Percentiles rank a stretch among this genome's conserved stretches.
Evolutionary conservation across 106 monocot species (phyloP).

Genomic region (Dioscorea zingiberensis): DNA sequence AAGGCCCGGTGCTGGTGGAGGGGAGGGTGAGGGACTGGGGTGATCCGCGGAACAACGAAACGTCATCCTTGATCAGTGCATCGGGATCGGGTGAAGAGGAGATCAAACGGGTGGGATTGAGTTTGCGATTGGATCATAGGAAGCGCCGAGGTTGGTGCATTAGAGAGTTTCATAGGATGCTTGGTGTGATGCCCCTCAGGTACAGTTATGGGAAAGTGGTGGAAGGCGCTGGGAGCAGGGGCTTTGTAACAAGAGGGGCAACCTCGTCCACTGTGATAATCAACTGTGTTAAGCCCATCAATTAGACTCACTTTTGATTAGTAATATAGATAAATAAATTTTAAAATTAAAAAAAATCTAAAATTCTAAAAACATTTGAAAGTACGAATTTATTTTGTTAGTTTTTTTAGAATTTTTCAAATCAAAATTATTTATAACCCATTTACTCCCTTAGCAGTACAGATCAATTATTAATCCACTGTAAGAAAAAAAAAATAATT

Average conservation of each 20-base stretch:
- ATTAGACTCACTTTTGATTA: too few relatives aligned
- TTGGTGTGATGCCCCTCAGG: constrained; percentile 76
- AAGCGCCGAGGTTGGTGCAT: constrained; percentile 72
- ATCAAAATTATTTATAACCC: too few relatives aligned
- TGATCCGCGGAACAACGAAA: constrained; percentile 66
- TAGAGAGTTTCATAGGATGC: constrained; percentile 64
- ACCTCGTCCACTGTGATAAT: constrained; percentile 52
- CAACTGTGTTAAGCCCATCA: background rate
- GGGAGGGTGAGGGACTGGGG: constrained; percentile 72
- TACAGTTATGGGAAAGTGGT: constrained; percentile 67
- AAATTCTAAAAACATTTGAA: too few relatives aligned
- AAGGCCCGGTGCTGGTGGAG: constrained; percentile 64
- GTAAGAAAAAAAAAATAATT: too few relatives aligned
- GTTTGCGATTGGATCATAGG: constrained; percentile 49
- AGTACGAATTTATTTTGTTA: too few relatives aligned
- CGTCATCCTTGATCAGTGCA: background rate
- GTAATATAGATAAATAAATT: too few relatives aligned
- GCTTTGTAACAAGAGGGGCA: constrained; percentile 57
- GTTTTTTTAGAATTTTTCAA: too few relatives aligned
- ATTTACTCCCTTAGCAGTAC: too few relatives aligned
- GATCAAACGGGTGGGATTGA: constrained; percentile 37
- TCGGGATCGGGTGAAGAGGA: background rate
- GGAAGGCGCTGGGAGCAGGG: constrained; percentile 62
- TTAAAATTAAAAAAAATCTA: too few relatives aligned
- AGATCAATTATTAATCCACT: too few relatives aligned